Evolutionary conservation across 257 asterid genomes (phyloP).

Genomic region (Cynanchum wilfordii): DNA sequence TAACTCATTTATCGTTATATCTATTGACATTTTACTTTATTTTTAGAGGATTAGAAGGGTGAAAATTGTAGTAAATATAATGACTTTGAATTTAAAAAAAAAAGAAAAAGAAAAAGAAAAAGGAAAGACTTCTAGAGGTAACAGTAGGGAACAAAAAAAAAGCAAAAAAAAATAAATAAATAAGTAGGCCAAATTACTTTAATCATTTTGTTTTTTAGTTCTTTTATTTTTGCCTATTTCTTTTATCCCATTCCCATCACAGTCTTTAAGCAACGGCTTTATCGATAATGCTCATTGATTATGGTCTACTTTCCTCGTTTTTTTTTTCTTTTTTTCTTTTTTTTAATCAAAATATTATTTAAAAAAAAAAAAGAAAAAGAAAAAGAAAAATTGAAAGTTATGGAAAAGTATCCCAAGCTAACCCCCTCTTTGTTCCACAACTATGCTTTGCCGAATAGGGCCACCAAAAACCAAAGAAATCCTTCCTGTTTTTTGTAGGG

Average conservation of each 20-base stretch:
- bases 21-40: too few relatives aligned
- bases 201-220: neutral
- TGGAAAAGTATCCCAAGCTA: constrained; percentile 4
- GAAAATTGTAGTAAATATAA: too few relatives aligned
- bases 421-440: neutral
- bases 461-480: neutral
- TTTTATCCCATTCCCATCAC: neutral
- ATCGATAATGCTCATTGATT: neutral
- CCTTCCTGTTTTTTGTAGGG: neutral
- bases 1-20: too few relatives aligned
- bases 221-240: neutral
- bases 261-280: neutral
- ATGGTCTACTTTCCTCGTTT: neutral
- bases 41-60: too few relatives aligned
- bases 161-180: neutral
- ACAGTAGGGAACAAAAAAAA: neutral
- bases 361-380: too few relatives aligned
- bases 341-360: too few relatives aligned
- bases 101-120: too few relatives aligned
- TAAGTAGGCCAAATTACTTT: neutral
- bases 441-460: neutral
- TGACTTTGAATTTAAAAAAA: too few relatives aligned
- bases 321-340: too few relatives aligned
- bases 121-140: neutral
- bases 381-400: neutral